Conservation (phyloP, 768 basidiomycete genomes). For the Tricholomella constricta region DNA sequence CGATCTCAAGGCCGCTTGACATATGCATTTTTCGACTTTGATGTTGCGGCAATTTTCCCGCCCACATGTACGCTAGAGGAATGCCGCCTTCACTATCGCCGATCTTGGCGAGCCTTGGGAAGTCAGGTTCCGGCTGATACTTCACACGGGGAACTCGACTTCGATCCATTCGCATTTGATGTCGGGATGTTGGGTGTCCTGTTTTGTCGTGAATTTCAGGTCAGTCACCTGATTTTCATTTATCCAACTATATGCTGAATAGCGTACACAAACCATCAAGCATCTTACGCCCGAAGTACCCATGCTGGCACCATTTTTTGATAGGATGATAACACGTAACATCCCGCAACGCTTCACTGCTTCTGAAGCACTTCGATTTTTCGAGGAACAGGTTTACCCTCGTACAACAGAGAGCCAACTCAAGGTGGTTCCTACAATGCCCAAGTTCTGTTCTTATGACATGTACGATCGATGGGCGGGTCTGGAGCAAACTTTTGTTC, state of each 20-base stretch:
- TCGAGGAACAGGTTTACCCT: conserved; percentile 17
- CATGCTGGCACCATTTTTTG: conserved; percentile 28
- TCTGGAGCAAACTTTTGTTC: conserved; percentile 16
- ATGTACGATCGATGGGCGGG: conserved; percentile 18
- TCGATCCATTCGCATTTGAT: conserved; percentile 28
- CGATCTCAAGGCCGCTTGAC: conserved; percentile 12
- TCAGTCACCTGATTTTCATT: not conserved
- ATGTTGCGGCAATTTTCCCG: conserved; percentile 20
- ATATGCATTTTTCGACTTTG: conserved; percentile 27
- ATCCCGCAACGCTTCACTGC: conserved; percentile 25
- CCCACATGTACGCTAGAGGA: conserved; percentile 1
- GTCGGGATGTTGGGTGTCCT: conserved; percentile 20
- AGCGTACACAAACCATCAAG: conserved; percentile 7
- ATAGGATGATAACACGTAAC: conserved; percentile 27
- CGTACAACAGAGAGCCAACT: not conserved
- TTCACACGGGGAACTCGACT: conserved; percentile 24
- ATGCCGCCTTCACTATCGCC: conserved; percentile 12
- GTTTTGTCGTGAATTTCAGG: conserved; percentile 11
- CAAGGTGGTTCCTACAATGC: not conserved
- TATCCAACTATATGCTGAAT: not conserved
- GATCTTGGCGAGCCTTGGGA: not conserved
- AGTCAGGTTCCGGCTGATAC: conserved; percentile 13
- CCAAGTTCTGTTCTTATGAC: not conserved
- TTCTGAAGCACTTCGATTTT: conserved; percentile 25
- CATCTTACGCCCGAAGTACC: conserved; percentile 20